Base-by-base conservation (phyloP, 352 stramenopile species). In the Phytophthora constricta region DNA sequence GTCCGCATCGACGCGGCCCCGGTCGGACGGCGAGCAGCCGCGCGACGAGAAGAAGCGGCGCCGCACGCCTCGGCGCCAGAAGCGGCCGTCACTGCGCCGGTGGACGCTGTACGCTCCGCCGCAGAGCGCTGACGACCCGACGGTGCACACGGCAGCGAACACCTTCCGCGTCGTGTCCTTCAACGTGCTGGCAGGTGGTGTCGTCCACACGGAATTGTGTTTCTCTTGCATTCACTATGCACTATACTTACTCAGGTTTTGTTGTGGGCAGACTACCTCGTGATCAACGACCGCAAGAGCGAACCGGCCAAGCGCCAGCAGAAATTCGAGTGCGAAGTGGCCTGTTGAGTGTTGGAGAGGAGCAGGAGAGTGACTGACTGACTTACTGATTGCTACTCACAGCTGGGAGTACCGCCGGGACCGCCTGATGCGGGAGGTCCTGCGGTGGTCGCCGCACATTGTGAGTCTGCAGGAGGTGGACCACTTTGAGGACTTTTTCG, bases 391-490 rank as follows among this genome's bases (percentile, higher is more conserved):
- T 82, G 73, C n/a, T 61, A 20, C 17, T 33, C 54, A n/a, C 31
- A 84, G 73, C n/a, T 83, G 83, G 83, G 51, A 62, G 37, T 82
- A 90, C 58, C 81, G 84, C 42, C 56, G 72, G 26, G 58, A 61
- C 16, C 72, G 76, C 0, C 56, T 92, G 33, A 42, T 90, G 42
- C 75, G 73, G 54, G 79, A 92, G 57, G 89, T 92, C 41, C 7
- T 86, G 17, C 41, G 51, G 34, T 86, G 72, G 77, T 43, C 43
- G n/a, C 69, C 81, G 9, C 52, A 89, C 46, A 56, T 92, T 16
- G 66, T 92, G 37, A 89, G 82, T 57, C 61, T 92, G 42, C 84
- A 92, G 50, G 84, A 92, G 62, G 84, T 90, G 43, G 84, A 92
- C 64, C 84, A 92, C 52, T 92, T 77, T 45, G 76, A 81, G 14